Evolutionary conservation across 1,139 yeast genomes (phyloP).

Genomic region (Hemisphaericaspora xylofermentans): DNA sequence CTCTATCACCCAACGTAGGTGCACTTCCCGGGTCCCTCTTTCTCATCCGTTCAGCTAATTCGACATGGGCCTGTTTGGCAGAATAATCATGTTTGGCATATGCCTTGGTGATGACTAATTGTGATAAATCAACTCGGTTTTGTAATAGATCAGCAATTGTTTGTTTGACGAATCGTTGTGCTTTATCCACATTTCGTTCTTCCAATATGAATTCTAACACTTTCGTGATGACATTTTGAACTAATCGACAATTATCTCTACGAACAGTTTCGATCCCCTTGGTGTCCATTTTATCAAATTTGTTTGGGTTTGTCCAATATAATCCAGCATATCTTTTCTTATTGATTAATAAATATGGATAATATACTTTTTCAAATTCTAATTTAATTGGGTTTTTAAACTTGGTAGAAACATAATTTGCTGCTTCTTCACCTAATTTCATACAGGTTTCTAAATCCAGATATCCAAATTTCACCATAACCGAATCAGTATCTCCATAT

Average conservation of each 20-base stretch:
- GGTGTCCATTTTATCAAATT: slow-evolving; percentile 95
- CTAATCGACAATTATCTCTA: slow-evolving; percentile 94
- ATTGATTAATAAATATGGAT: slow-evolving; percentile 88
- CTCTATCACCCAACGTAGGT: slow-evolving; percentile 96
- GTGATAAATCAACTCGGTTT: slow-evolving; percentile 89
- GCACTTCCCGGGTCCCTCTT: slow-evolving; percentile 98
- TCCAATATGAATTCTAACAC: slow-evolving; percentile 83
- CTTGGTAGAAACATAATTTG: slow-evolving; percentile 74
- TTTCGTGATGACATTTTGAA: slow-evolving; percentile 90
- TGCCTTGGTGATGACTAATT: slow-evolving; percentile 90
- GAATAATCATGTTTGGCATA: slow-evolving; percentile 88
- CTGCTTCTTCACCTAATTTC: slow-evolving; percentile 93
- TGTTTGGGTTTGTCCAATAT: slow-evolving; percentile 90
- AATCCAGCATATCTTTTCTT: slow-evolving; percentile 97
- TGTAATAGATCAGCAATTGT: slow-evolving; percentile 90
- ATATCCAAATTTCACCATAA: slow-evolving; percentile 95
- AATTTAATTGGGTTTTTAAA: slow-evolving; percentile 87
- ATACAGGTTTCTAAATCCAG: slow-evolving; percentile 81
- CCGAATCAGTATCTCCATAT: slow-evolving; percentile 99
- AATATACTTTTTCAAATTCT: slow-evolving; percentile 96
- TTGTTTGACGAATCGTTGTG: slow-evolving; percentile 79
- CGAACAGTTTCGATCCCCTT: slow-evolving; percentile 98
- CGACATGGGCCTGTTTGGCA: slow-evolving; percentile 96
- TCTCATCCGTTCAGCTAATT: slow-evolving; percentile 91
- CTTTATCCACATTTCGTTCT: slow-evolving; percentile 86